phyloP scores from a whole-genome alignment of 345 rosid genomes.

The Adansonia digitata region DNA sequence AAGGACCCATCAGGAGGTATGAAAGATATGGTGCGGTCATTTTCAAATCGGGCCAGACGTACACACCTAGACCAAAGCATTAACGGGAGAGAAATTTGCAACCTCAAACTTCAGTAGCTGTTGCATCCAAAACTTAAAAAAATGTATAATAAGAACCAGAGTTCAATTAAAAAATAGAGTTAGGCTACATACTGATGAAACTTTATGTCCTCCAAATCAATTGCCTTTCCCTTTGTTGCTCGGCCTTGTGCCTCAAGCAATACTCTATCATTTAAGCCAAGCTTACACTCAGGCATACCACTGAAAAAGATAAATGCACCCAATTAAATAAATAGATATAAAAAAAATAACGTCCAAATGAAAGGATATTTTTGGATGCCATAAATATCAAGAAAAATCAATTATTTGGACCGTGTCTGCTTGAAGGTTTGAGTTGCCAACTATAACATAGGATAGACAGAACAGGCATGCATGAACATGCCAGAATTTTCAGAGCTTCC shows the following conservation, averaged over 20 bases:
- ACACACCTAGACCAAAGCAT: constrained; percentile 62
- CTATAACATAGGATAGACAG: not conserved
- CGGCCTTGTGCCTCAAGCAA: constrained; percentile 95
- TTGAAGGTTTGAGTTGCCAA: not conserved
- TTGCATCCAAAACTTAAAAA: not conserved
- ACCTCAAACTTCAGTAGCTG: constrained; percentile 5
- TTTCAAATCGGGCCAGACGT: constrained; percentile 92
- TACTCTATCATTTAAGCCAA: constrained; percentile 92
- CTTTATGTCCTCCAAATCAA: constrained; percentile 95
- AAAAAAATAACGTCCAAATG: not conserved
- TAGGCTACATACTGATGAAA: constrained; percentile 72
- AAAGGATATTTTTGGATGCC: not conserved
- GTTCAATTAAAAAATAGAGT: constrained; percentile 7
- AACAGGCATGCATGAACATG: constrained; percentile 1
- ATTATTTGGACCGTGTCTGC: not conserved
- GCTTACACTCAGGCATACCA: constrained; percentile 99
- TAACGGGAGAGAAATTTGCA: not conserved
- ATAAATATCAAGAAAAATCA: not conserved
- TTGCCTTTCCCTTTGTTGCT: constrained; percentile 90
- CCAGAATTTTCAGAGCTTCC: not conserved
- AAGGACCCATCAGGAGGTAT: constrained; percentile 98
- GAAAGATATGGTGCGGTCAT: constrained; percentile 92
- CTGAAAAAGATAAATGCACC: constrained; percentile 33
- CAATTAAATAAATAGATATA: not conserved
- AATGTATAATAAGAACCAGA: not conserved